A percentile compares a stretch with the other conserved stretches of the same genome.
Evolutionary conservation across 495 filamentous ascomycete species (phyloP).

Genomic region (Penicillium turbatum): DNA sequence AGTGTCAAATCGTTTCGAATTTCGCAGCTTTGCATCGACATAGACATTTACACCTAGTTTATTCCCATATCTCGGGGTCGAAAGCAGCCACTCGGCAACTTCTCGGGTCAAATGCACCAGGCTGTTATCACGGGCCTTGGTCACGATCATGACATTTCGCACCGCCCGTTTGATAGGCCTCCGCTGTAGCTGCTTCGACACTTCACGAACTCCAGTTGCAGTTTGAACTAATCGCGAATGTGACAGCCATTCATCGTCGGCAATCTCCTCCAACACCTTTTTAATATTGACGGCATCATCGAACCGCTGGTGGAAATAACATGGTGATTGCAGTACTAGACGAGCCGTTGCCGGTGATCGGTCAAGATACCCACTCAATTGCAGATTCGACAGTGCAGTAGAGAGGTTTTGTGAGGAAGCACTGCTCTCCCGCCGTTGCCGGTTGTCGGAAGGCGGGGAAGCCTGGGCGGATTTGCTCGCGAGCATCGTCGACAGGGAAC

Average conservation of each 20-base stretch:
- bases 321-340: slow-evolving; percentile 76
- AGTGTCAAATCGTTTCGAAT: slow-evolving; percentile 82
- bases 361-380: slow-evolving; percentile 39
- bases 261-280: slow-evolving; percentile 90
- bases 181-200: slow-evolving; percentile 87
- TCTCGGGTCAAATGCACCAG: slow-evolving; percentile 82
- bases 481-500: slow-evolving; percentile 45
- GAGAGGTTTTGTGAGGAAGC: slow-evolving; percentile 61
- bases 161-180: slow-evolving; percentile 84
- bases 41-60: slow-evolving; percentile 85
- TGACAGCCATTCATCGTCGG: slow-evolving; percentile 81
- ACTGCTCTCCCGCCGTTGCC: slow-evolving; percentile 44
- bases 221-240: slow-evolving; percentile 93
- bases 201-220: slow-evolving; percentile 88
- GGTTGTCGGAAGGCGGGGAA: slow-evolving; percentile 31
- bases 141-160: slow-evolving; percentile 90
- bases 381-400: slow-evolving; percentile 59
- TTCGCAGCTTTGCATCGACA: slow-evolving; percentile 84
- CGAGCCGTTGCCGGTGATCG: slow-evolving; percentile 57
- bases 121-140: slow-evolving; percentile 89
- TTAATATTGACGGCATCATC: slow-evolving; percentile 94
- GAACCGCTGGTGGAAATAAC: slow-evolving; percentile 95
- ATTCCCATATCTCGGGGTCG: slow-evolving; percentile 75
- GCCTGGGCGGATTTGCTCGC: slow-evolving; percentile 26
- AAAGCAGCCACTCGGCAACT: slow-evolving; percentile 78